phyloP scores from a whole-genome alignment of 2,329 filamentous ascomycete species.

The Cladobotryum protrusum region DNA sequence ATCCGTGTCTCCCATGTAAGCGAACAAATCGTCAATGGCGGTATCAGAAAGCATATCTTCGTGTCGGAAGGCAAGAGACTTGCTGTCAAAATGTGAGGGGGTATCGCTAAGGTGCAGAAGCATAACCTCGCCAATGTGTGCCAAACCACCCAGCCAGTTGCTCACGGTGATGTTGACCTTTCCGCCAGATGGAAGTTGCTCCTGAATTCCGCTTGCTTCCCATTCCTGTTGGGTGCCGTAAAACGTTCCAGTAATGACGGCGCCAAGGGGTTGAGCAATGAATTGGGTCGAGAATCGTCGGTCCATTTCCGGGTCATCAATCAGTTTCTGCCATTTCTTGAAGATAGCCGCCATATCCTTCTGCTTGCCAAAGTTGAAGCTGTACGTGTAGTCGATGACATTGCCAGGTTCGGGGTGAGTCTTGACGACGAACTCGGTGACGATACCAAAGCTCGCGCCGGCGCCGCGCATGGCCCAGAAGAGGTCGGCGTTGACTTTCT shows the following conservation, averaged over 20 bases:
- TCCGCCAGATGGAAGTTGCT: slow-evolving; percentile 38
- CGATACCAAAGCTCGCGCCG: slow-evolving; percentile 49
- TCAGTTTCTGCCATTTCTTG: slow-evolving; percentile 52
- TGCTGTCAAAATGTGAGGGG: slow-evolving; percentile 48
- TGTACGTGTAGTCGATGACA: slow-evolving; percentile 55
- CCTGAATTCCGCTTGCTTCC: slow-evolving; percentile 41
- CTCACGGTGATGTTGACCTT: slow-evolving; percentile 42
- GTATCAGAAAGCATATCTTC: slow-evolving; percentile 42
- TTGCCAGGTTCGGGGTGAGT: slow-evolving; percentile 50
- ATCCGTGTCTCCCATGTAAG: slow-evolving; percentile 43
- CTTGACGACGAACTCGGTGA: slow-evolving; percentile 50
- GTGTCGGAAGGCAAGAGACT: slow-evolving; percentile 48
- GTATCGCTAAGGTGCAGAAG: slow-evolving; percentile 42
- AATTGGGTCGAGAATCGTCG: slow-evolving; percentile 54
- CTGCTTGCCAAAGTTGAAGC: slow-evolving; percentile 43
- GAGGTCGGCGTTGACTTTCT: slow-evolving; percentile 43
- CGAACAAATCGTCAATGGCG: slow-evolving; percentile 44
- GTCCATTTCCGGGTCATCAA: slow-evolving; percentile 48
- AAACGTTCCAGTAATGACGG: slow-evolving; percentile 53
- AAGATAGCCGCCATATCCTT: slow-evolving; percentile 43
- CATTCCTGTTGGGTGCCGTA: slow-evolving; percentile 55
- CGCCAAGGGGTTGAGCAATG: slow-evolving; percentile 46
- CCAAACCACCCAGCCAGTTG: slow-evolving; percentile 57
- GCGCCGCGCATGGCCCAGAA: slow-evolving; percentile 54
- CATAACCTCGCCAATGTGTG: slow-evolving; percentile 44